Evolutionary conservation across 352 stramenopile genomes (phyloP).

Genomic region (Bremia lactucae): DNA sequence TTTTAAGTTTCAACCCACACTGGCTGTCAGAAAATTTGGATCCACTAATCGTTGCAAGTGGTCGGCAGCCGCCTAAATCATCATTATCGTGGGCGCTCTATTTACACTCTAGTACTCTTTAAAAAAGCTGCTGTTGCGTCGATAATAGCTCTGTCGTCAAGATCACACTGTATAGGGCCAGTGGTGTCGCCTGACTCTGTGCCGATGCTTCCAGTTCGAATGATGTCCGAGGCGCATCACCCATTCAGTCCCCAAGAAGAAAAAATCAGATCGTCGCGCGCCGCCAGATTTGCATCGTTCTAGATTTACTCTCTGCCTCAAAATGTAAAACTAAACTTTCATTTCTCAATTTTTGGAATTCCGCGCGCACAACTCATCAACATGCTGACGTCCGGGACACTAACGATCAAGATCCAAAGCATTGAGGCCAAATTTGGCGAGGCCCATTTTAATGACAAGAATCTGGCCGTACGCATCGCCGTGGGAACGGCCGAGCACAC

Average conservation of each 20-base stretch:
- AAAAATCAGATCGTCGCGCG: constrained; percentile 7
- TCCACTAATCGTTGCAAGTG: no score
- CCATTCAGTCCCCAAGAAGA: constrained; percentile 2
- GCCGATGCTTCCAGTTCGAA: not conserved
- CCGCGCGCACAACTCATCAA: constrained; percentile 1
- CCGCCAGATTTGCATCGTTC: not conserved
- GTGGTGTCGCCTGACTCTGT: no score
- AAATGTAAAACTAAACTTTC: no score
- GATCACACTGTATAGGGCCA: no score
- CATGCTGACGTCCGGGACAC: constrained; percentile 28
- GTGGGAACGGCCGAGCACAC: constrained; percentile 12
- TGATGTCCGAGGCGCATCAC: constrained; percentile 18
- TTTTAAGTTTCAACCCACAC: no score
- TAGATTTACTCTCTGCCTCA: not conserved
- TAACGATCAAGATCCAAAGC: constrained; percentile 25
- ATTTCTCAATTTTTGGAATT: constrained; percentile 18
- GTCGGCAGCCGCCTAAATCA: no score
- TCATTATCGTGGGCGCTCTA: no score
- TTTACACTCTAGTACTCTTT: no score
- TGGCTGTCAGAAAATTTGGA: no score
- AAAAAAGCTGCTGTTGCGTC: no score
- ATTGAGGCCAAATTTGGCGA: constrained; percentile 22
- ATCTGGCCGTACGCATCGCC: constrained; percentile 17
- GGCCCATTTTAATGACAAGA: constrained; percentile 9
- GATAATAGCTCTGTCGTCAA: no score